Evolutionary conservation across 2,329 filamentous ascomycete genomes (phyloP), one percentile per base, ranked within the genome.

Genomic region (Aspergillus ustus): DNA sequence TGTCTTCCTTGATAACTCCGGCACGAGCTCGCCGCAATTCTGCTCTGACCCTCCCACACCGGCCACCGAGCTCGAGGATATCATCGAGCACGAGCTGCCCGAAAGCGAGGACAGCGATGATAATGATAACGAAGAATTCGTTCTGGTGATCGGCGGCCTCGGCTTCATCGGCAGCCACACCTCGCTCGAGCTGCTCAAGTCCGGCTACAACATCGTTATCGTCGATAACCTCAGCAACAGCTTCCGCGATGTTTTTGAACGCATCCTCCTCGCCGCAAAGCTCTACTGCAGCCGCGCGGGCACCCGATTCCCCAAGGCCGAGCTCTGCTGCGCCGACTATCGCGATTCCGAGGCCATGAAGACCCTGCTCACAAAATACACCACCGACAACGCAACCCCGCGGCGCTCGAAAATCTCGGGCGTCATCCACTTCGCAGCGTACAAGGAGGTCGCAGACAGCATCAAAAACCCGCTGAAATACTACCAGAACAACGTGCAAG

Each of bases 371-470:
- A 50, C 57, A 20, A 20, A 44, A 52, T 77, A 80, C 62, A 72
- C 80, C 40, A 72, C 81, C 44, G 13, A 31, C 78, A 77, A 43
- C 69, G 76, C 60, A 77, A 59, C 68, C 19, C 70, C 75, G 13
- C 69, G 70, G 48, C 50, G 51, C 20, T 86, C 84, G 1, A 79
- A 75, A 22, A 87, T 89, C 63, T 76, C 77, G 0, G 87, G 86
- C 0, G 86, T 89, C 9, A 88, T 90, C 61, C 88, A 90, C 70
- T 89, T 90, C 65, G 87, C 87, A 3, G 87, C 87, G 0, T 85
- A 84, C 78, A 89, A 89, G 71, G 85, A 86, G 4, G 85, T 89
- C 0, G 82, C 82, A 19, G 87, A 90, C 66, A 88, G 85, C 46
- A 88, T 89, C 59, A 73, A 76, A 25, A 75, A 80, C 59, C 87